Base-by-base conservation (phyloP, 2,329 filamentous ascomycete species). In the Colletotrichum higginsianum region DNA sequence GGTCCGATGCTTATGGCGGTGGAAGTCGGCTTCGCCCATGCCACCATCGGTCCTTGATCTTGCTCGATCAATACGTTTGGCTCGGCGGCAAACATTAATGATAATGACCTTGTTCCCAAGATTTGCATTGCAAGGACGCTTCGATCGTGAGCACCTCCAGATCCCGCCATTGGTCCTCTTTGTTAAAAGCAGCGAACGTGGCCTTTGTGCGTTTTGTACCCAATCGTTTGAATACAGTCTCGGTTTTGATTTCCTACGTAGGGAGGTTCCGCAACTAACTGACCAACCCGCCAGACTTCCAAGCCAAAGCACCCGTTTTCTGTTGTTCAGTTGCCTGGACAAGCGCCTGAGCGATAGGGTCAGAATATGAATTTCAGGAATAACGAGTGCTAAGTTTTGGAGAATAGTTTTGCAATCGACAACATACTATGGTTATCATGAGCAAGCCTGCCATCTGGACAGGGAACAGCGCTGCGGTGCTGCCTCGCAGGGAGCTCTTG, bases 401-500 rank as follows among this genome's bases (percentile, higher is more conserved):
- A 38, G 9, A 55, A 38, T 26, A 13, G 52, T 2, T 7, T 21
- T 9, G 18, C 21, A 16, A 15, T 12, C 52, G 18, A 21, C 18
- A 38, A 35, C 5, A 12, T 6, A 5, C 13, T 15, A 38, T n/a
- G 5, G 15, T 8, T 9, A 21, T 38, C 6, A n/a, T 11, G 18
- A 56, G 30, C n/a, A 7, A 56, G 30, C 52, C 38, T 53, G 15
- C 3, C 46, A 53, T 15, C 26, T 21, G 16, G 26, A 67, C 50
- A 68, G 40, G 65, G 58, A 63, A 58, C 23, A 57, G 61, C 64
- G 47, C 52, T 57, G 64, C 40, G 50, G 50, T 53, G 38, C 15
- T 68, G 64, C 57, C 56, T 57, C 68, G 57, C 30, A 50, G 52
- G 42, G n/a, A 40, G 66, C 61, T 49, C 46, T 57, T 70, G 55